Evolutionary conservation across 345 rosid species (phyloP), one percentile per base, ranked within the genome.

Genomic region (Dipteronia dyeriana): DNA sequence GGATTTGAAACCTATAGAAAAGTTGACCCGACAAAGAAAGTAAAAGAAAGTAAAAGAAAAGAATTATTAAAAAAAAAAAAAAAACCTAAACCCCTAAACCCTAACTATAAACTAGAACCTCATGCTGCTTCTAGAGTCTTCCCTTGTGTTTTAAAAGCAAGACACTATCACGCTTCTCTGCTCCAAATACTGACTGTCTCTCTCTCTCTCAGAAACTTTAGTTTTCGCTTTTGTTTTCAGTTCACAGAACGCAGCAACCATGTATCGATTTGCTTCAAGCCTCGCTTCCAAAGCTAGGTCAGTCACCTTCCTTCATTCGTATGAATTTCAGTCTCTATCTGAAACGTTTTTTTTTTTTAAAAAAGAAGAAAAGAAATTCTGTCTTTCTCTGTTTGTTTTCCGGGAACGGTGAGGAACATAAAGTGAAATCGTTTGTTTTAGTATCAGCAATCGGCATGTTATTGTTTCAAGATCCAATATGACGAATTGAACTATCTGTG

Each of bases 221-320:
- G 5, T 16, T 43, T 29, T 12, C 17, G 11, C 34, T 14, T 64
- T 49, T 53, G 57, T 76, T 69, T 63, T 53, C 6, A 53, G 9
- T 7, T n/a, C 61, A 0, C 41, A 41, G 10, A 20, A n/a, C 23
- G 26, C 63, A 9, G 11, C 23, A 59, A 75, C 56, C 70, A 90
- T 90, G 97, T 85, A 90, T 76, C 94, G 97, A 39, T 85, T 85
- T 67, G 92, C 87, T 76, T 82, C 97, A 34, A 82, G 81, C 74
- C 87, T 92, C 81, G 91, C 89, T 68, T 85, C 90, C 70, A 92
- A 89, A 80, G 87, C 92, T 38, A 84, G 94, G 96, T 89, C 75
- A 29, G 9, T 56, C 47, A 26, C 47, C n/a, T n/a, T n/a, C n/a
- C n/a, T n/a, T 53, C 23, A 26, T 13, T 72, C 5, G 3, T 13